A percentile compares a stretch with the other conserved stretches of the same genome.
These are phyloP conservation scores for Phaseolus lunatus DNA, from an alignment of 306 rosid genomes.

Conservation along the genomic window DNA sequence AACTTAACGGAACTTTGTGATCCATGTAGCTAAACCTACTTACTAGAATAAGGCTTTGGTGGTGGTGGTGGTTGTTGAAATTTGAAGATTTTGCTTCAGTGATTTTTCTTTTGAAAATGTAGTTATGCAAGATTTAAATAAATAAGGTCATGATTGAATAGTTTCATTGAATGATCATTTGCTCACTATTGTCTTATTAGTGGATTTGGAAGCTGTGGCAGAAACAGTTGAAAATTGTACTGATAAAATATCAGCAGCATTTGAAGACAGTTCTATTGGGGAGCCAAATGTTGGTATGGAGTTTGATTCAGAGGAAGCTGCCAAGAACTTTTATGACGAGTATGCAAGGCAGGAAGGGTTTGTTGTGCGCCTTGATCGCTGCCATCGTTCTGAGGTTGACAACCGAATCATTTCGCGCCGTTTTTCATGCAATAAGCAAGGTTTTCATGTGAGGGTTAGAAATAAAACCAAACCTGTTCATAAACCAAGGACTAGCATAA, in stretches of 20 bases:
- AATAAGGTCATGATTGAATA: neutral
- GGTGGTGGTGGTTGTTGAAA: neutral
- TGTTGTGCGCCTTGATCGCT: slow-evolving; percentile 49
- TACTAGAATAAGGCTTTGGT: neutral
- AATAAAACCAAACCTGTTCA: slow-evolving; percentile 27
- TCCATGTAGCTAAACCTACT: neutral
- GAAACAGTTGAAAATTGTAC: slow-evolving; percentile 40
- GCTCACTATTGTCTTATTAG: slow-evolving; percentile 30
- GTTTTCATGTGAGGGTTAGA: slow-evolving; percentile 48
- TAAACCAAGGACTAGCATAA: slow-evolving; percentile 48
- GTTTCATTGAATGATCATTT: slow-evolving; percentile 17
- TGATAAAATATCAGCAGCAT: slow-evolving; percentile 11
- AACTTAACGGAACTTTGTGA: neutral
- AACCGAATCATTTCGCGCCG: slow-evolving; percentile 50
- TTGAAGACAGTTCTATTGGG: slow-evolving; percentile 34
- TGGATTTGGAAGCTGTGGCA: slow-evolving; percentile 41
- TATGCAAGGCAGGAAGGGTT: slow-evolving; percentile 50
- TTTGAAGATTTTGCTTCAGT: neutral
- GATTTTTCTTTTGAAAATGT: neutral
- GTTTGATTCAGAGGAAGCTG: slow-evolving; percentile 54
- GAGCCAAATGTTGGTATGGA: slow-evolving; percentile 53
- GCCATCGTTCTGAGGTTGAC: slow-evolving; percentile 54
- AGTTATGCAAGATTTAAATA: neutral
- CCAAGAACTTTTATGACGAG: slow-evolving; percentile 44
- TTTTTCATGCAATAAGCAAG: slow-evolving; percentile 56